Conservation (phyloP, 306 rosid species). For the Datisca glomerata region DNA sequence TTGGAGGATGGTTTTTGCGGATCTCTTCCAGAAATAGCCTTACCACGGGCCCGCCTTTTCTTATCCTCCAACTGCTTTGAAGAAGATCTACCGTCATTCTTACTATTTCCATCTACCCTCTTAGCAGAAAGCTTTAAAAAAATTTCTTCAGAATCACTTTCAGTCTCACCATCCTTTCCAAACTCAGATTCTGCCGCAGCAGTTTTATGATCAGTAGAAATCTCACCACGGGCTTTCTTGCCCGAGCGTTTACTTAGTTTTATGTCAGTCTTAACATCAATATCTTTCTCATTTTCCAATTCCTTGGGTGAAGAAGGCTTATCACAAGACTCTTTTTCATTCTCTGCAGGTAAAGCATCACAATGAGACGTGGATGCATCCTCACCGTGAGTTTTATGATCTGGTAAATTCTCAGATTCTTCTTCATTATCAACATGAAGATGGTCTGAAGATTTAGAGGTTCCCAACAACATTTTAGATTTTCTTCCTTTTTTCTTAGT, state of each 20-base stretch:
- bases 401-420: slow-evolving; percentile 24
- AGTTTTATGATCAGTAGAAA: slow-evolving; percentile 34
- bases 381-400: slow-evolving; percentile 26
- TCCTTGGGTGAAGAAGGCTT: slow-evolving; percentile 39
- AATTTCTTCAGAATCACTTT: slow-evolving; percentile 41
- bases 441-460: slow-evolving; percentile 20
- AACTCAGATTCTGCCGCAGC: slow-evolving; percentile 18
- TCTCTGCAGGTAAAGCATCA: slow-evolving; percentile 31
- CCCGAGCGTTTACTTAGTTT: slow-evolving; percentile 29
- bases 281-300: slow-evolving; percentile 35
- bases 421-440: slow-evolving; percentile 23
- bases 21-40: slow-evolving; percentile 27
- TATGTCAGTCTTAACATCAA: slow-evolving; percentile 37
- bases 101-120: slow-evolving; percentile 36
- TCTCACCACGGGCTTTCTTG: slow-evolving; percentile 28
- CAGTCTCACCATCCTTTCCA: slow-evolving; percentile 32
- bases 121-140: slow-evolving; percentile 31
- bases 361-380: slow-evolving; percentile 28
- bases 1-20: slow-evolving; percentile 25
- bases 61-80: slow-evolving; percentile 36
- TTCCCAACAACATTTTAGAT: slow-evolving; percentile 26
- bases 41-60: slow-evolving; percentile 33
- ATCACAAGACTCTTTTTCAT: slow-evolving; percentile 21
- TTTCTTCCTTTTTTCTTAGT: slow-evolving; percentile 26
- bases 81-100: slow-evolving; percentile 28